phyloP scores from a whole-genome alignment of 2,329 filamentous ascomycete genomes.

The Shiraia sp. region DNA sequence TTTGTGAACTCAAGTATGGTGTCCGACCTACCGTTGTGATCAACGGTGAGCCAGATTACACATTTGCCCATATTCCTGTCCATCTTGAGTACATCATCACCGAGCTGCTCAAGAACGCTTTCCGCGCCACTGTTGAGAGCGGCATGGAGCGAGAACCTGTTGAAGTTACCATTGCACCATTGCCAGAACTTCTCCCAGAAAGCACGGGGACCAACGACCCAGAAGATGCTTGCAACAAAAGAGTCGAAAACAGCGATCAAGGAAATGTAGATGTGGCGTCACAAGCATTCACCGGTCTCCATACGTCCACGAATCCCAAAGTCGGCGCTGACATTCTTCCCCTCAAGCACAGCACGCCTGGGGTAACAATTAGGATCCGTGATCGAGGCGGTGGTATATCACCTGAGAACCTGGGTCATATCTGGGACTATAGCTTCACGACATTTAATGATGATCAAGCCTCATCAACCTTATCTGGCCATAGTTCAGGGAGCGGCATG shows the following conservation, averaged over 20 bases:
- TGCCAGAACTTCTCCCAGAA: constrained; percentile 54
- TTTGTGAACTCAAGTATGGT: constrained; percentile 95
- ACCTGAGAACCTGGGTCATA: constrained; percentile 78
- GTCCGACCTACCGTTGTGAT: constrained; percentile 79
- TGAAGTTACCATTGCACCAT: constrained; percentile 86
- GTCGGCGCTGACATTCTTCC: constrained; percentile 48
- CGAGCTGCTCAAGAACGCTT: constrained; percentile 94
- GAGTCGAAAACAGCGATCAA: constrained; percentile 34
- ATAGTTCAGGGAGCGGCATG: constrained; percentile 43
- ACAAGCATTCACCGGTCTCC: constrained; percentile 31
- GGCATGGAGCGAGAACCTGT: constrained; percentile 79
- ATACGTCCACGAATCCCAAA: constrained; percentile 17
- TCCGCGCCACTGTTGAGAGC: constrained; percentile 87
- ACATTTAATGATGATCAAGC: constrained; percentile 77
- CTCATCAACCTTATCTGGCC: constrained; percentile 49
- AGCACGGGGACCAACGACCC: constrained; percentile 12
- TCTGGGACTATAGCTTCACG: constrained; percentile 98
- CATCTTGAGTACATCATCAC: constrained; percentile 98
- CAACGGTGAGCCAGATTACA: constrained; percentile 83
- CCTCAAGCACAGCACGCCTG: constrained; percentile 63
- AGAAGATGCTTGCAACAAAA: constrained; percentile 11
- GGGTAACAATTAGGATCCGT: constrained; percentile 92
- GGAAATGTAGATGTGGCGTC: constrained; percentile 39
- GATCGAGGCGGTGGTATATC: constrained; percentile 94
- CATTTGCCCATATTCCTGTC: constrained; percentile 91